Conservation (phyloP, 1,139 yeast species). For the Debaryomyces coudertii region DNA sequence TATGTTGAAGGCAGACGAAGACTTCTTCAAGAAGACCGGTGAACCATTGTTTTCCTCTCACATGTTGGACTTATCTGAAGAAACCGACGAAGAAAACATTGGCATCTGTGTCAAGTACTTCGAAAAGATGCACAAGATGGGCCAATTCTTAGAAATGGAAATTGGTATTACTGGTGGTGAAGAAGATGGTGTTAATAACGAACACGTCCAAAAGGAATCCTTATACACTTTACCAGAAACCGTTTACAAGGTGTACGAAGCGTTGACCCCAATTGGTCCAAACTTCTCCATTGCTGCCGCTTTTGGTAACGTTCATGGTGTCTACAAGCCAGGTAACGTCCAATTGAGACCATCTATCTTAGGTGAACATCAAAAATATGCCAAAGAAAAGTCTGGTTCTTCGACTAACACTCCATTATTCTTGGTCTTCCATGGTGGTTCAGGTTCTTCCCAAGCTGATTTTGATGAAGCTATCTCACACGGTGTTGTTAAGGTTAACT, state of each 20-base stretch:
- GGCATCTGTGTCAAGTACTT: slow-evolving; percentile 94
- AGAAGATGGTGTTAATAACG: slow-evolving; percentile 99
- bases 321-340: slow-evolving; percentile 99
- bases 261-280: slow-evolving; percentile 89
- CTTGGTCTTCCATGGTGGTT: slow-evolving; percentile 99
- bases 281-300: slow-evolving; percentile 99
- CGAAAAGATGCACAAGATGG: slow-evolving; percentile 88
- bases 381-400: slow-evolving; percentile 63
- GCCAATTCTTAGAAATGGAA: slow-evolving; percentile 99
- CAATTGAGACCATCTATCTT: slow-evolving; percentile 89
- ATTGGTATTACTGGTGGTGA: slow-evolving; percentile 99
- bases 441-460: slow-evolving; percentile 93
- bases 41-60: slow-evolving; percentile 98
- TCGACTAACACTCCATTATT: slow-evolving; percentile 74
- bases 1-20: slow-evolving; percentile 96
- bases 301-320: slow-evolving; percentile 99
- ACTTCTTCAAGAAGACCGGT: slow-evolving; percentile 80
- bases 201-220: slow-evolving; percentile 81
- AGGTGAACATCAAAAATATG: slow-evolving; percentile 94
- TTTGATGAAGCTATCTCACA: slow-evolving; percentile 85
- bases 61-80: slow-evolving; percentile 98
- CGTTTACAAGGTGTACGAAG: slow-evolving; percentile 87
- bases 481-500: slow-evolving; percentile 99
- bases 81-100: slow-evolving; percentile 93
- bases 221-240: slow-evolving; percentile 97